Evolutionary conservation across 1,284 basidiomycete genomes (phyloP).

Genomic region (Pascua guehoae): DNA sequence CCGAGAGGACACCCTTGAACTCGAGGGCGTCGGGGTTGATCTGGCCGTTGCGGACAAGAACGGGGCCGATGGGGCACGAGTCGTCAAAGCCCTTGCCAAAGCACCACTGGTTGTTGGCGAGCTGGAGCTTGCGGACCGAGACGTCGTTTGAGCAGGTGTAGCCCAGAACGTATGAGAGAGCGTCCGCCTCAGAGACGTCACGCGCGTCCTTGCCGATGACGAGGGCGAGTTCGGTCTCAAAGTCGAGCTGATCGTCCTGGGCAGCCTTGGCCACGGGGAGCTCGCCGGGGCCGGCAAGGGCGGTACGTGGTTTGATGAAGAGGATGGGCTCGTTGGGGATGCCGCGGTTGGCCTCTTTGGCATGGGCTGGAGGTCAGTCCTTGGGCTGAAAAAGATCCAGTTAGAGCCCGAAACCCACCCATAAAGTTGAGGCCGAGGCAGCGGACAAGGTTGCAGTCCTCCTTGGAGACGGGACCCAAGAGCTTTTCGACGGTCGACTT

Average conservation of each 20-base stretch:
- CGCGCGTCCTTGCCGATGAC: conserved; percentile 52
- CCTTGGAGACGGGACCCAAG: conserved; percentile 27
- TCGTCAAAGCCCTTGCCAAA: conserved; percentile 47
- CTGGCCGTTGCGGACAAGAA: conserved; percentile 27
- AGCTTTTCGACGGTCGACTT: conserved; percentile 6
- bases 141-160: conserved; percentile 55
- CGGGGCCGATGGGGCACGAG: conserved; percentile 50
- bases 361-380: conserved; percentile 26
- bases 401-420: not conserved
- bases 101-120: conserved; percentile 37
- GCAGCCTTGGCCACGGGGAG: conserved; percentile 50
- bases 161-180: conserved; percentile 52
- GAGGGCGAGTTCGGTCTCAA: conserved; percentile 54
- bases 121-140: conserved; percentile 39
- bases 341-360: conserved; percentile 23
- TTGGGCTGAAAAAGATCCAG: not conserved
- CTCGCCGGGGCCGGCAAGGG: conserved; percentile 49
- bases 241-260: conserved; percentile 51
- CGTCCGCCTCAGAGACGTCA: conserved; percentile 52
- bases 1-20: conserved; percentile 18
- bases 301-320: conserved; percentile 52
- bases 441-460: conserved; percentile 40
- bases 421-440: conserved; percentile 47
- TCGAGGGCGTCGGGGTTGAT: conserved; percentile 20
- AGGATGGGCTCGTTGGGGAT: conserved; percentile 39